A percentile compares a stretch with the other conserved stretches of the same genome.
phyloP scores from a whole-genome alignment of 352 stramenopile species.

The Pythium grandisporangium region DNA sequence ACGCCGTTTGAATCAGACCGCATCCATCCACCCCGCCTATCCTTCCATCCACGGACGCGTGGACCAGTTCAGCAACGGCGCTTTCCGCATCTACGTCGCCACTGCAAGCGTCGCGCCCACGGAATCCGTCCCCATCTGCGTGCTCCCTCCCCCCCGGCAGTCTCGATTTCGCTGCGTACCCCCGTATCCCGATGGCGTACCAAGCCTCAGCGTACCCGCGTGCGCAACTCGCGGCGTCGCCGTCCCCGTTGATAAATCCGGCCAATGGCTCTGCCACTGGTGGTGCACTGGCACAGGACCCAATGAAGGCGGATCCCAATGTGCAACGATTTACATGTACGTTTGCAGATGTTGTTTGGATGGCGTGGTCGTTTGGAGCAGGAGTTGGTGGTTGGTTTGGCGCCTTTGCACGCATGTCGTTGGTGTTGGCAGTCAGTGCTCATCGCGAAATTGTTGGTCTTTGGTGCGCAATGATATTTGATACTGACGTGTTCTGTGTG shows the following conservation, averaged over 20 bases:
- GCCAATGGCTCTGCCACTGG: constrained; percentile 11
- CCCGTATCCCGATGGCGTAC: constrained; percentile 7
- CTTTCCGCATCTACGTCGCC: no score
- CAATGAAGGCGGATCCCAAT: constrained; percentile 24
- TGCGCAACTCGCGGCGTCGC: constrained; percentile 8
- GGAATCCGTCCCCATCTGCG: background rate
- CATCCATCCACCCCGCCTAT: background rate
- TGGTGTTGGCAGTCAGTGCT: background rate
- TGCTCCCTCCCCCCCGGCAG: background rate
- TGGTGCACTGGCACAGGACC: constrained; percentile 14
- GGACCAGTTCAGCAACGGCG: no score
- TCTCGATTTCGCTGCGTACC: background rate
- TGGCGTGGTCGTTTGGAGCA: background rate
- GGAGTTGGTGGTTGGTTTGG: background rate
- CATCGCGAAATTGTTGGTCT: background rate
- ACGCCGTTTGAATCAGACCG: no score
- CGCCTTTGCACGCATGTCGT: no score
- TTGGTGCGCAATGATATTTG: background rate
- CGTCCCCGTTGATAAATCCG: constrained; percentile 10
- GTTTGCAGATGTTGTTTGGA: constrained; percentile 9
- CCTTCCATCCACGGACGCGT: background rate
- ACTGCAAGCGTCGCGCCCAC: background rate
- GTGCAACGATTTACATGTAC: constrained; percentile 63
- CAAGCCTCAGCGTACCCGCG: constrained; percentile 10
- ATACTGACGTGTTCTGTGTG: background rate